Evolutionary conservation across 2,329 filamentous ascomycete species (phyloP), one percentile per base, ranked within the genome.

Genomic region (Pyrenophora tritici-repentis): DNA sequence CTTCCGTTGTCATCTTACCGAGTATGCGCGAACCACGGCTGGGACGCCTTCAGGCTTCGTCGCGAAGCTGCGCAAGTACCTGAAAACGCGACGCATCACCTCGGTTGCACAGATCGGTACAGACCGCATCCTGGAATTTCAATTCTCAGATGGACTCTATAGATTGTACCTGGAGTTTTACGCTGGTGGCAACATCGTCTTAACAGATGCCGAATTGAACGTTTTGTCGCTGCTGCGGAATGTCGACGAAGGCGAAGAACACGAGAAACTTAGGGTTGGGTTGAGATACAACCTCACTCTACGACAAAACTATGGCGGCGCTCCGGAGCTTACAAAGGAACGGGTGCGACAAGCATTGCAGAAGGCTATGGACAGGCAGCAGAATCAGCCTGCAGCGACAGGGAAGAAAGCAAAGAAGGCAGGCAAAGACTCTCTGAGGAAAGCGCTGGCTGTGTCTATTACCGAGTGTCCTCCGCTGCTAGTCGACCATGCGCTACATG

Each of bases 161-260:
- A 83, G 88, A 35, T 74, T 99, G 17, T 97, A 91, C 70, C 78
- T 99, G 22, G 94, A 99, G 75, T 99, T 99, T 77, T 99, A 96
- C 71, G 93, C 94, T 1, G 89, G 90, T 44, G 94, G 94, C 38
- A 99, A 99, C 70, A 87, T 99, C 54, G 90, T 99, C 55, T 80
- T 99, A 45, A 96, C 94, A 2, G 91, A 97, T 69, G 83, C 81
- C 42, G 87, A 95, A 18, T 78, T 92, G 44, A 94, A 88, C 56
- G 92, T 97, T 47, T 73, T 97, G 31, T 86, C 89, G 0, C 76
- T 99, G 16, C 79, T 94, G 61, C 85, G 94, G 47, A 87, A 88
- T 57, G 93, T 97, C 1, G 79, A 85, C 4, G 89, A 91, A 63
- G 89, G 88, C 2, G 87, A 89, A 43, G 88, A 89, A n/a, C 88